Evolutionary conservation across 805 yeast genomes (phyloP), one percentile per base, ranked within the genome.

Genomic region (Kluyveromyces aestuarii): DNA sequence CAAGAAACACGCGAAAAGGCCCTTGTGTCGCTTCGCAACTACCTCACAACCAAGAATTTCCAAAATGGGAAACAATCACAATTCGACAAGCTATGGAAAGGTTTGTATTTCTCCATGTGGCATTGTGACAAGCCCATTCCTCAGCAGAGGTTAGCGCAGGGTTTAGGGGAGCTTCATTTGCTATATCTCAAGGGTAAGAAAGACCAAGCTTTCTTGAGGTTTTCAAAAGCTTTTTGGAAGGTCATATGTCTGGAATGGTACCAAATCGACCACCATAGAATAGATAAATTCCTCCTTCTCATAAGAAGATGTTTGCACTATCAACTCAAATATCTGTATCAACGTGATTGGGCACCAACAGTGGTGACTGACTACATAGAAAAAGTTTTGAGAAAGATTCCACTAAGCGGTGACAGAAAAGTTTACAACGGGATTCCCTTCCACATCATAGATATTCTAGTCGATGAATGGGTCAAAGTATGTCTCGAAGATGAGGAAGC

Each of bases 101-200:
- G 98, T n/a, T 73, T 93, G 39, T 93, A 84, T 67, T 93, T 75
- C 62, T 79, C 96, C 10, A 87, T 93, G 96, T 93, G 99, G 98
- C 88, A 84, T 70, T 79, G 95, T 62, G 99, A 93, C 66, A 79
- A 90, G 61, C 96, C 96, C 27, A 75, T 84, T 58, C 93, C 96
- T 21, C 99, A 93, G 67, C 96, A 89, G 66, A 71, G 82, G 50
- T 71, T 93, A 37, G 95, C 96, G 2, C 76, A 74, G 44, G 80
- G 78, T 40, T 70, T 93, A 52, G 95, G 91, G 2, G 72, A 67
- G 27, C 59, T 81, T 35, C 60, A 53, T 45, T 27, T 46, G 41
- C 37, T 59, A 18, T 63, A 61, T 19, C 18, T 21, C 18, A 33
- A 33, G 27, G 27, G 27, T 7, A 43, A 43, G 39, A 33, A 36